Evolutionary conservation across 768 basidiomycete genomes (phyloP).

Genomic region (Kwoniella heveanensis): DNA sequence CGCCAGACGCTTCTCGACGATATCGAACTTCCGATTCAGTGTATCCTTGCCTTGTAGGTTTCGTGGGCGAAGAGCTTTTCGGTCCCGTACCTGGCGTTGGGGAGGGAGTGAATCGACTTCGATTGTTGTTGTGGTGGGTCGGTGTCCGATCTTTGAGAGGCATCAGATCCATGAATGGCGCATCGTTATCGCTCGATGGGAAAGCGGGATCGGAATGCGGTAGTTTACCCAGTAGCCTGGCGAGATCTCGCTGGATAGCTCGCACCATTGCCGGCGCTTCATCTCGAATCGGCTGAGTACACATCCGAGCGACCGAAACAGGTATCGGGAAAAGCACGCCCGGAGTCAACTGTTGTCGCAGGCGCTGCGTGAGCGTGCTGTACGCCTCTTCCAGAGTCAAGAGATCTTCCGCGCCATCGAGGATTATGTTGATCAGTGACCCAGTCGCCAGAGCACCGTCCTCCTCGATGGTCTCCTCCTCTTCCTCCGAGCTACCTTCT

Average conservation of each 20-base stretch:
- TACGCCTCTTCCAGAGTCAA: conserved; percentile 55
- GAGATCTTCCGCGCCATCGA: conserved; percentile 50
- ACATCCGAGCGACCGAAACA: conserved; percentile 20
- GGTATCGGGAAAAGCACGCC: conserved; percentile 2
- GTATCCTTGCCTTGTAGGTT: conserved; percentile 43
- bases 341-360: conserved; percentile 14
- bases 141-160: conserved; percentile 31
- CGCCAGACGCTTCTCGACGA: conserved; percentile 50
- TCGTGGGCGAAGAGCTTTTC: conserved; percentile 24
- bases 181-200: conserved; percentile 21
- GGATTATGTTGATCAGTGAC: conserved; percentile 49
- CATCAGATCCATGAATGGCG: conserved; percentile 34
- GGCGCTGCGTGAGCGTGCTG: conserved; percentile 35
- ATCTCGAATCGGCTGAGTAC: conserved; percentile 37
- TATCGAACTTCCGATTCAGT: conserved; percentile 52
- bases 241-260: conserved; percentile 48
- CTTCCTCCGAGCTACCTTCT: conserved; percentile 28
- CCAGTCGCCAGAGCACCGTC: conserved; percentile 35
- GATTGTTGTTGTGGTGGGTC: conserved; percentile 9
- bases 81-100: conserved; percentile 26
- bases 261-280: conserved; percentile 47
- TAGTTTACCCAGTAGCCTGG: conserved; percentile 39
- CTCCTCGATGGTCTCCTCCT: conserved; percentile 37
- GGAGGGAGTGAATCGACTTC: conserved; percentile 28
- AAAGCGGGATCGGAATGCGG: conserved; percentile 21